Evolutionary conservation across 345 rosid species (phyloP).

Genomic region (Orychophragmus violaceus): DNA sequence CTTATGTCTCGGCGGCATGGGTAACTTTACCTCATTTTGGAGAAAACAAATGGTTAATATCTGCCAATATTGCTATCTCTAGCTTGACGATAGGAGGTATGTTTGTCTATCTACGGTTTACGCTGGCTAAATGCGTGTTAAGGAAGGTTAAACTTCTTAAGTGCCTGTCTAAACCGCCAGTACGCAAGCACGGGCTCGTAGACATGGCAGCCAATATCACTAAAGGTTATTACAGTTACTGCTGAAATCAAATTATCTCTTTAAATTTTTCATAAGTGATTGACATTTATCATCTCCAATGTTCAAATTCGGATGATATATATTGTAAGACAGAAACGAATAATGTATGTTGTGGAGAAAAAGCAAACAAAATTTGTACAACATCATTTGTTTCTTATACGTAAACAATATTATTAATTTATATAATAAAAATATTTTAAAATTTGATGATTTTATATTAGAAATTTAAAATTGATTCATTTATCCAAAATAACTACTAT

Average conservation of each 20-base stretch:
- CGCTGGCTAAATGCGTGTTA: background rate
- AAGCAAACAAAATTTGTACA: too few relatives aligned
- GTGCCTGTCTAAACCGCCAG: background rate
- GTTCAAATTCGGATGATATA: background rate
- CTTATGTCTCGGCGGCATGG: constrained; percentile 27
- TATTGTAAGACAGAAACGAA: background rate
- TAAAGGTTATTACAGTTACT: background rate
- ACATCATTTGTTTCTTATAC: too few relatives aligned
- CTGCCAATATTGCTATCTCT: background rate
- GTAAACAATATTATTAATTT: too few relatives aligned
- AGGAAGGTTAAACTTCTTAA: background rate
- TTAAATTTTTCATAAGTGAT: background rate
- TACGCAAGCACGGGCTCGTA: background rate
- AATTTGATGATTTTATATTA: too few relatives aligned
- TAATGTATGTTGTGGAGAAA: background rate
- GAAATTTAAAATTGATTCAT: too few relatives aligned
- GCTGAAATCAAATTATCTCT: background rate
- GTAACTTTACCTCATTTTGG: constrained; percentile 14
- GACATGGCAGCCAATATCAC: background rate
- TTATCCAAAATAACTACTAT: too few relatives aligned
- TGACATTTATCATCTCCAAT: background rate
- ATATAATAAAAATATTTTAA: too few relatives aligned
- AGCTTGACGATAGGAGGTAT: background rate
- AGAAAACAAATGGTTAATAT: constrained; percentile 20
- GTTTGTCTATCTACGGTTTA: constrained; percentile 5